Percentiles rank a stretch among this genome's conserved stretches.
Evolutionary conservation across 1,284 basidiomycete genomes (phyloP).

Genomic region (Cutaneotrichosporon curvatum): DNA sequence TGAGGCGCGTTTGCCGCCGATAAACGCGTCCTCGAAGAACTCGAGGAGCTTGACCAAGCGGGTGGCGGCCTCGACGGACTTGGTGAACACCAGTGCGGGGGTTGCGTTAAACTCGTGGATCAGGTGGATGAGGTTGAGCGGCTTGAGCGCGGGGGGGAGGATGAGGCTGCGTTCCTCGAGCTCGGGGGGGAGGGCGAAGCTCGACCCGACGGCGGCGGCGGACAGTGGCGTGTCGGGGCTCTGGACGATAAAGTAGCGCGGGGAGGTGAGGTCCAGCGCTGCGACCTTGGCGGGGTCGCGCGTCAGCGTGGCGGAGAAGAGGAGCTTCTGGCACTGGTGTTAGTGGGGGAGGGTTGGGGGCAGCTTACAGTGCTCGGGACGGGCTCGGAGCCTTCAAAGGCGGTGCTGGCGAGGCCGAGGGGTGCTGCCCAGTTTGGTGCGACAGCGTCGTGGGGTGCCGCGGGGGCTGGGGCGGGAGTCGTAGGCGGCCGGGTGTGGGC

Average conservation of each 20-base stretch:
- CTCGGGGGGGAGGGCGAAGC: conserved; percentile 72
- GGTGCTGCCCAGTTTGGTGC: conserved; percentile 46
- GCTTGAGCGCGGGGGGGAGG: conserved; percentile 72
- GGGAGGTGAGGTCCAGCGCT: conserved; percentile 67
- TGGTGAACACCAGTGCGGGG: conserved; percentile 84
- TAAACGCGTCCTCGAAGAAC: conserved; percentile 63
- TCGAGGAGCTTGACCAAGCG: conserved; percentile 76
- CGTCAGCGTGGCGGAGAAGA: conserved; percentile 95
- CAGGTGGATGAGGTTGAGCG: conserved; percentile 81
- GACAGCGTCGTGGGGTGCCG: conserved; percentile 45
- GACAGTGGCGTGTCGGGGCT: conserved; percentile 25
- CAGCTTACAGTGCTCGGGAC: conserved; percentile 1
- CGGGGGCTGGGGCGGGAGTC: conserved; percentile 1
- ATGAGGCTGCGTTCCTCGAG: conserved; percentile 80
- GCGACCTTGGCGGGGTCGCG: conserved; percentile 87
- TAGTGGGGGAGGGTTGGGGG: too few relatives aligned
- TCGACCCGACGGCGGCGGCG: conserved; percentile 49
- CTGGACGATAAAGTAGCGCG: conserved; percentile 84
- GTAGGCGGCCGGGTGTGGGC: conserved; percentile 57
- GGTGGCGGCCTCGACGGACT: conserved; percentile 82
- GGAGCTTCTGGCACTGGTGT: conserved; percentile 78
- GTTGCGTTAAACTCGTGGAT: conserved; percentile 50
- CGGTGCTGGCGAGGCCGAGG: conserved; percentile 24
- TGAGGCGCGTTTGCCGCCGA: conserved; percentile 44
- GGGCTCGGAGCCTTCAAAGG: conserved; percentile 16